phyloP scores from a whole-genome alignment of 2,329 filamentous ascomycete genomes.

The Penicillium psychrosexuale region DNA sequence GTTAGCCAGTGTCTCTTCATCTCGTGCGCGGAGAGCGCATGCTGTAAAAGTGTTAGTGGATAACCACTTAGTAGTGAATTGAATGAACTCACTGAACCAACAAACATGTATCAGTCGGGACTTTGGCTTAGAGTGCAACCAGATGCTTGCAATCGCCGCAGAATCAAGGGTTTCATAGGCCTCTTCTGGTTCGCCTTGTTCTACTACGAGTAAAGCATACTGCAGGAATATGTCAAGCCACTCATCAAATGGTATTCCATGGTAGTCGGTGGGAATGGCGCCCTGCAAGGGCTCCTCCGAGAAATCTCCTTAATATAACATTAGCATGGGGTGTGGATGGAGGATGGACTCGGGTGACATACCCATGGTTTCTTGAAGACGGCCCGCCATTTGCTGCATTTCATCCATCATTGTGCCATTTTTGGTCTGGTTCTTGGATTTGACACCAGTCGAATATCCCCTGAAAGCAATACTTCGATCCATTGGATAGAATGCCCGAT shows the following conservation, averaged over 20 bases:
- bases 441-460: slow-evolving; percentile 46
- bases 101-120: slow-evolving; percentile 72
- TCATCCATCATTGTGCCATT: slow-evolving; percentile 41
- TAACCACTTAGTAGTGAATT: not conserved
- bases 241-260: slow-evolving; percentile 73
- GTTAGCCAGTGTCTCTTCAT: slow-evolving; percentile 70
- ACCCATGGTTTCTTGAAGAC: slow-evolving; percentile 45
- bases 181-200: slow-evolving; percentile 62
- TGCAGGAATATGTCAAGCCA: slow-evolving; percentile 92
- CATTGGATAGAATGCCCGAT: slow-evolving; percentile 58
- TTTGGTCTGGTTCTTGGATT: slow-evolving; percentile 38
- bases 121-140: slow-evolving; percentile 66
- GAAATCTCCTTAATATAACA: slow-evolving; percentile 16
- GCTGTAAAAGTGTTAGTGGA: slow-evolving; percentile 46
- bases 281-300: slow-evolving; percentile 28
- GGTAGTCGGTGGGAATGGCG: slow-evolving; percentile 57
- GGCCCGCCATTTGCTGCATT: slow-evolving; percentile 44
- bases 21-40: slow-evolving; percentile 76
- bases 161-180: slow-evolving; percentile 78
- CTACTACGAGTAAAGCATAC: slow-evolving; percentile 74
- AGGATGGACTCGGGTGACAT: slow-evolving; percentile 1
- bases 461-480: slow-evolving; percentile 51
- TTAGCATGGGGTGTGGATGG: slow-evolving; percentile 12
- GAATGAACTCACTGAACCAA: slow-evolving; percentile 61
- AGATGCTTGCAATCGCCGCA: slow-evolving; percentile 76